These are phyloP conservation scores for Rhodotorula sp. DNA, from an alignment of 1,284 basidiomycete genomes.

Conservation along the genomic window DNA sequence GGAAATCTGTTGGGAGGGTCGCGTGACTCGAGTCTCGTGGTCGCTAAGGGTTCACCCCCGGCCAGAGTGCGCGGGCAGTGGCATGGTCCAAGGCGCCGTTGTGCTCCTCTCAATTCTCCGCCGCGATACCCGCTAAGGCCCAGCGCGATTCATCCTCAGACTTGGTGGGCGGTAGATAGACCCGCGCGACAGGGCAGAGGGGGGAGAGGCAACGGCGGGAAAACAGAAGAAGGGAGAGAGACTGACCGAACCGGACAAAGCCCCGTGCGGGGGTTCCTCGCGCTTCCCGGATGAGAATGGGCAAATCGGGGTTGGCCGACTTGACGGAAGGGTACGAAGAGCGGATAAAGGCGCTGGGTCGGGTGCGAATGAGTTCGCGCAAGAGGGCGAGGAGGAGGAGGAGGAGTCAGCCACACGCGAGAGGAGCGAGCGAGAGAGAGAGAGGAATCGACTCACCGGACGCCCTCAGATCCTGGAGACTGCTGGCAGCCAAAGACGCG, in stretches of 20 bases:
- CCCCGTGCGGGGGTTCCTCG: constrained; percentile 78
- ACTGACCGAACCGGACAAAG: constrained; percentile 86
- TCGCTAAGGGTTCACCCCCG: too few relatives aligned
- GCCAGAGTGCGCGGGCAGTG: too few relatives aligned
- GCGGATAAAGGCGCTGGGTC: constrained; percentile 62
- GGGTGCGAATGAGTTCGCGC: constrained; percentile 47
- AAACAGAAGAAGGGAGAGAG: background rate
- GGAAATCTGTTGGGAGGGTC: background rate
- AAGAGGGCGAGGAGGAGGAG: background rate
- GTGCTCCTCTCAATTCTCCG: too few relatives aligned
- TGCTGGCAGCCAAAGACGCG: constrained; percentile 83
- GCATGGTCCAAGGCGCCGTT: too few relatives aligned
- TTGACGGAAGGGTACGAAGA: constrained; percentile 79
- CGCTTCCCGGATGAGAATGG: constrained; percentile 87
- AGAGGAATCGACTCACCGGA: constrained; percentile 61
- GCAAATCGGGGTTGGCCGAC: constrained; percentile 83
- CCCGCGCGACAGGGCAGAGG: background rate
- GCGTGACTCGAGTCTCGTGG: background rate
- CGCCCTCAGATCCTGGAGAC: constrained; percentile 72
- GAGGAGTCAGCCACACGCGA: background rate
- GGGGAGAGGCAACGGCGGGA: background rate
- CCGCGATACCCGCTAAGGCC: too few relatives aligned
- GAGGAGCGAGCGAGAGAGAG: background rate
- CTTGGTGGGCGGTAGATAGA: too few relatives aligned
- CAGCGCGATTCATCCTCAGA: too few relatives aligned